phyloP scores from a whole-genome alignment of 129 eudicot genomes.

The Logfia minima region DNA sequence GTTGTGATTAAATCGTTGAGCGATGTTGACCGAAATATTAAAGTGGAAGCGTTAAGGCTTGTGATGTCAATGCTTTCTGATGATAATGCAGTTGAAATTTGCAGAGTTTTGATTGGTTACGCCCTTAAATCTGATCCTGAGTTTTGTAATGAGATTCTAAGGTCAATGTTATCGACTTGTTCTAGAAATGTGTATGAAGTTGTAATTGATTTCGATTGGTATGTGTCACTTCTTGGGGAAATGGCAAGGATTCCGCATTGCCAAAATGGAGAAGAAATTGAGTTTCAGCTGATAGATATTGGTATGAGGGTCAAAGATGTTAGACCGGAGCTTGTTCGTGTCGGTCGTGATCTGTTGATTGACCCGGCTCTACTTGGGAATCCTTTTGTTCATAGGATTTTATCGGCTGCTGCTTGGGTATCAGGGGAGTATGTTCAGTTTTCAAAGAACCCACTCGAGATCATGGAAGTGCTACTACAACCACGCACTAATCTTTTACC shows the following conservation, averaged over 20 bases:
- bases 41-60: constrained; percentile 71
- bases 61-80: constrained; percentile 87
- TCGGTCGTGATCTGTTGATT: constrained; percentile 67
- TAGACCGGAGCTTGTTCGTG: constrained; percentile 74
- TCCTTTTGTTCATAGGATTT: constrained; percentile 63
- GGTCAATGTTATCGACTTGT: constrained; percentile 66
- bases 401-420: constrained; percentile 85
- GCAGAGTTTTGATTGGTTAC: constrained; percentile 75
- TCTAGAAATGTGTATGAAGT: constrained; percentile 67
- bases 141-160: constrained; percentile 79
- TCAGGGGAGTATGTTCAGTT: constrained; percentile 75
- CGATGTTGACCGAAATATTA: constrained; percentile 76
- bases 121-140: constrained; percentile 87
- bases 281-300: constrained; percentile 77
- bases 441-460: constrained; percentile 72
- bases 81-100: constrained; percentile 77
- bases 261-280: constrained; percentile 84
- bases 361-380: constrained; percentile 96
- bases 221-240: constrained; percentile 83
- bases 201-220: constrained; percentile 91
- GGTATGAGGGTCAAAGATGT: constrained; percentile 94
- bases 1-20: constrained; percentile 73
- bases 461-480: constrained; percentile 81
- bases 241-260: constrained; percentile 84
- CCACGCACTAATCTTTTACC: constrained; percentile 89